Evolutionary conservation across 192 early-diverging fungal genomes (phyloP), one percentile per base, ranked within the genome.

Genomic region (Endogone sp.): DNA sequence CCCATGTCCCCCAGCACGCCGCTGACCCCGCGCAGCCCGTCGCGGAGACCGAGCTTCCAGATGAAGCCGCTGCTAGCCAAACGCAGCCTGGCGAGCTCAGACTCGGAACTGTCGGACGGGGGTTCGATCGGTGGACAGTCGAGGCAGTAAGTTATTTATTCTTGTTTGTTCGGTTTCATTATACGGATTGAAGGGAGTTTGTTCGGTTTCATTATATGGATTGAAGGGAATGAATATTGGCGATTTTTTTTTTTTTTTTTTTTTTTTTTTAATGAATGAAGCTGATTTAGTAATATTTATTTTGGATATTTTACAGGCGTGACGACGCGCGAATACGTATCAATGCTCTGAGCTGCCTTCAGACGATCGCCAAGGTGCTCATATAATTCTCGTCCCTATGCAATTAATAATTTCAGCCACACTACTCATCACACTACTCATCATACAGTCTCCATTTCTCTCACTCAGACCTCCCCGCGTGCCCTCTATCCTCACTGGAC

Each of bases 81-180:
- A 16, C 37, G 37, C 37, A 55, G 37, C 1, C 28, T 63, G 8
- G 23, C 71, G 1, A 82, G 78, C 16, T 87, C 83, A 16, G 85
- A 85, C 56, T 87, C 85, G 2, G 85, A 87, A 73, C 66, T 82
- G 54, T 87, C 85, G 8, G 85, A 87, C 63, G 70, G 78, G 13
- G 74, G 70, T 21, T 28, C 64, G 4, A 62, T 64, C 32, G 4
- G 10, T 6, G 24, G 27, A 10, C 24, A 60, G 27, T 10, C 24
- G 6, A 60, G 27, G 59, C 24, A 23, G 59, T 60, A 22, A 8
- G 59, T 60, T 9, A 22, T 60, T 6, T 6, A 10, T 10, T 26
- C 10, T 60, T 9, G 6, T 8, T 6, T 60, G 59, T 6, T 1
- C 37, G 37, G 37, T 49, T 49, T 49, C 37, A 1, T 49, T 49